phyloP scores from a whole-genome alignment of 2,329 filamentous ascomycete species.

The Phialemoniopsis sp. region DNA sequence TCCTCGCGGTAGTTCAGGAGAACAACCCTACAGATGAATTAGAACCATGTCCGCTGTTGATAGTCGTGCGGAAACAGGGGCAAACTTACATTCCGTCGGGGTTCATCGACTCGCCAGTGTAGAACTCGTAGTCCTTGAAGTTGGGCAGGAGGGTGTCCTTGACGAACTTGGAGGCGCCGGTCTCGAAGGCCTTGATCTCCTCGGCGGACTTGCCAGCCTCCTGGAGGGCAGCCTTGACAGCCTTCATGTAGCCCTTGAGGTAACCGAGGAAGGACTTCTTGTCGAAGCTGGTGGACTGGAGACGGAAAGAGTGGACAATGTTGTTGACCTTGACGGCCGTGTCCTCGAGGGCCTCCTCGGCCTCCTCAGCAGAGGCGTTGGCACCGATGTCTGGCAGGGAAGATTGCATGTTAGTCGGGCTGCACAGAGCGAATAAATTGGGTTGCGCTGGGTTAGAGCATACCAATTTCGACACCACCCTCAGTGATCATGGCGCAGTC shows the following conservation, averaged over 20 bases:
- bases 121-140: constrained; percentile 97
- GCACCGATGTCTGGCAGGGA: constrained; percentile 72
- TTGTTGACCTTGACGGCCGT: constrained; percentile 76
- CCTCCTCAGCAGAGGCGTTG: constrained; percentile 95
- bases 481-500: constrained; percentile 88
- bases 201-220: constrained; percentile 53
- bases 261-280: constrained; percentile 83
- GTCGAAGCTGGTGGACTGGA: constrained; percentile 73
- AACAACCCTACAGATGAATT: constrained; percentile 56
- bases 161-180: constrained; percentile 66
- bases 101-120: constrained; percentile 88
- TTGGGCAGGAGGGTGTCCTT: constrained; percentile 78
- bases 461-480: constrained; percentile 70
- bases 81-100: constrained; percentile 82
- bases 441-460: too few relatives aligned
- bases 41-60: not conserved
- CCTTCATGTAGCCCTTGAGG: constrained; percentile 94
- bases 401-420: constrained; percentile 2
- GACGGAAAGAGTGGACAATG: constrained; percentile 87
- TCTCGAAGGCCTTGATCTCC: constrained; percentile 75
- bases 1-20: constrained; percentile 98
- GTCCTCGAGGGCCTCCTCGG: constrained; percentile 72
- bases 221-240: constrained; percentile 68
- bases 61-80: constrained; percentile 1
- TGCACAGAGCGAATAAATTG: too few relatives aligned